Percentiles rank a stretch among this genome's conserved stretches.
These are phyloP conservation scores for Paecilomyces fulvus DNA, from an alignment of 2,329 filamentous ascomycete species.

Conservation along the genomic window DNA sequence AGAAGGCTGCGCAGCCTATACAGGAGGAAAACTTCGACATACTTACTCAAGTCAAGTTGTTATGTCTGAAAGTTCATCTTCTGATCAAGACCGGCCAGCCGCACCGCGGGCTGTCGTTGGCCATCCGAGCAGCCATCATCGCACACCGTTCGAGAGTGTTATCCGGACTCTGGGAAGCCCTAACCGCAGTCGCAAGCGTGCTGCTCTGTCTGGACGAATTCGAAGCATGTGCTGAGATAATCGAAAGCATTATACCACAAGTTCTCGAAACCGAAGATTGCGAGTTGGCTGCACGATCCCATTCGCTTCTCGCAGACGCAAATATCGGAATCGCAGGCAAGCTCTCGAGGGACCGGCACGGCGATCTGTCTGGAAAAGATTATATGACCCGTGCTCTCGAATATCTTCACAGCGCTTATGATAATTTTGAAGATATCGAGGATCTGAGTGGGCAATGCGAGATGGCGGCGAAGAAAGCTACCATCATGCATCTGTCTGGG, in stretches of 20 bases:
- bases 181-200: slow-evolving; percentile 59
- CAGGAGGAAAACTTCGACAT: slow-evolving; percentile 53
- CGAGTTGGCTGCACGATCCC: slow-evolving; percentile 56
- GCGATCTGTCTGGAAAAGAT: slow-evolving; percentile 40
- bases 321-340: slow-evolving; percentile 65
- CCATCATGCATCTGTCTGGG: slow-evolving; percentile 62
- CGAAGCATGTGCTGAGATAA: slow-evolving; percentile 53
- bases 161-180: slow-evolving; percentile 62
- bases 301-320: slow-evolving; percentile 64
- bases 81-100: slow-evolving; percentile 60
- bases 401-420: slow-evolving; percentile 55
- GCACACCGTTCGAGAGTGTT: slow-evolving; percentile 63
- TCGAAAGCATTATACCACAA: slow-evolving; percentile 65
- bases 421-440: slow-evolving; percentile 57
- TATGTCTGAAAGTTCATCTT: slow-evolving; percentile 64
- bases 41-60: slow-evolving; percentile 59
- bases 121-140: slow-evolving; percentile 64
- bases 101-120: slow-evolving; percentile 67
- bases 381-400: slow-evolving; percentile 51
- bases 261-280: slow-evolving; percentile 63
- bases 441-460: slow-evolving; percentile 65
- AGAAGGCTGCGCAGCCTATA: slow-evolving; percentile 44
- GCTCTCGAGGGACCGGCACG: slow-evolving; percentile 20
- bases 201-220: slow-evolving; percentile 65
- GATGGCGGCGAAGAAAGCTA: slow-evolving; percentile 73